A percentile compares a stretch with the other conserved stretches of the same genome.
Evolutionary conservation across 768 basidiomycete genomes (phyloP).

Genomic region (Suillus placidus): DNA sequence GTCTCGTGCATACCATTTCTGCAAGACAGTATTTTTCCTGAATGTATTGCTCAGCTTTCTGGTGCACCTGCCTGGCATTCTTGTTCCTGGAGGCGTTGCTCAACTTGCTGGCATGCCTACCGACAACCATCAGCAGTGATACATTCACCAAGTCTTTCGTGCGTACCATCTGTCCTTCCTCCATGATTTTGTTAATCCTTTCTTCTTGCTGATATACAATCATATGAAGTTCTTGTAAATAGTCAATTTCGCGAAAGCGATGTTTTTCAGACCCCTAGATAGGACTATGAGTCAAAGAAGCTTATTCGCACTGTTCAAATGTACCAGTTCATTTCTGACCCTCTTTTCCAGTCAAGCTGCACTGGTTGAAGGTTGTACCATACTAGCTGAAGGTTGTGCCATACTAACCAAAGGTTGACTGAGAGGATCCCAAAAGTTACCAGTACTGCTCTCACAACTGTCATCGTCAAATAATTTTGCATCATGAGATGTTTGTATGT

Average conservation of each 20-base stretch:
- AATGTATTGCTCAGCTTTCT: no score
- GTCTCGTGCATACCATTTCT: background rate
- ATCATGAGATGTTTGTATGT: conserved; percentile 1
- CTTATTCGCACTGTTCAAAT: background rate
- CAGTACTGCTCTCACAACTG: background rate
- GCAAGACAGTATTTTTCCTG: background rate
- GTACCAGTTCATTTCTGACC: background rate
- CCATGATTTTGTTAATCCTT: background rate
- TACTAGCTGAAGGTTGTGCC: no score
- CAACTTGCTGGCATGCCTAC: no score
- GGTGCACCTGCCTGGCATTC: no score
- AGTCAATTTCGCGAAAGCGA: conserved; percentile 6
- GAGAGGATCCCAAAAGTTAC: background rate
- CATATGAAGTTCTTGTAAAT: background rate
- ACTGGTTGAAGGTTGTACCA: no score
- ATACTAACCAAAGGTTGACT: background rate
- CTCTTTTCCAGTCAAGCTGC: background rate
- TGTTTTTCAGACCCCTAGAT: background rate
- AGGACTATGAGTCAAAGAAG: background rate
- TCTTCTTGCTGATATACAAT: conserved; percentile 1
- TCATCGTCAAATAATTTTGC: background rate
- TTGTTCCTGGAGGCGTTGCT: no score
- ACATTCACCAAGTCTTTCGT: no score
- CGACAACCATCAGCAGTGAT: no score
- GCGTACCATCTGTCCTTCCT: background rate